These are phyloP conservation scores for Aspergillus baeticus DNA, from an alignment of 495 filamentous ascomycete species.

Conservation along the genomic window DNA sequence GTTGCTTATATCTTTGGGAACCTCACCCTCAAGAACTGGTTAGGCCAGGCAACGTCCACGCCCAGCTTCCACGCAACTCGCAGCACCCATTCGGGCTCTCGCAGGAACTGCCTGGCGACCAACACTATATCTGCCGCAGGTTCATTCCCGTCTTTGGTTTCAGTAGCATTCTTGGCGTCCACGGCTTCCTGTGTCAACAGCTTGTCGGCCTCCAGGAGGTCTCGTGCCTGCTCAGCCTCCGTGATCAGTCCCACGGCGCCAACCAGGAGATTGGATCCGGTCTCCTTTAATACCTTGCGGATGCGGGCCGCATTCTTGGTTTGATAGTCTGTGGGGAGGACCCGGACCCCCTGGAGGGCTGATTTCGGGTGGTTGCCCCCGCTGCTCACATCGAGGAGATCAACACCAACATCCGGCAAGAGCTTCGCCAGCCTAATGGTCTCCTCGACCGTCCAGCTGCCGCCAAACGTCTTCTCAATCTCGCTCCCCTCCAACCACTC, in stretches of 20 bases:
- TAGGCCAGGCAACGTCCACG: too few relatives aligned
- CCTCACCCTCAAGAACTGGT: too few relatives aligned
- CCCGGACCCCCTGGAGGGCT: neutral
- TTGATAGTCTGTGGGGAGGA: neutral
- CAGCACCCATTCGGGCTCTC: conserved; percentile 2
- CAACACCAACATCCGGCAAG: conserved; percentile 54
- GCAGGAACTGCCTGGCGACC: neutral
- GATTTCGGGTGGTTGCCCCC: conserved; percentile 41
- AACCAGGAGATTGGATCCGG: neutral
- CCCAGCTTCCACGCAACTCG: neutral
- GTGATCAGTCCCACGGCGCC: conserved; percentile 2
- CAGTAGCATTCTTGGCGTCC: neutral
- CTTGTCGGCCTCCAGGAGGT: neutral
- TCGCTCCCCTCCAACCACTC: conserved; percentile 56
- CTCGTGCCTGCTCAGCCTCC: neutral
- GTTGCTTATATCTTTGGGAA: conserved; percentile 32
- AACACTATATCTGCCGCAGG: neutral
- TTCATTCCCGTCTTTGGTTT: neutral
- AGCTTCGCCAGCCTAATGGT: conserved; percentile 52
- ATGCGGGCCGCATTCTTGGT: neutral
- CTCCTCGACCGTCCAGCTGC: conserved; percentile 56
- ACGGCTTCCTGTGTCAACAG: neutral
- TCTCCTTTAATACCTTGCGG: neutral
- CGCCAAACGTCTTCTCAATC: conserved; percentile 33
- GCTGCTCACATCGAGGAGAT: conserved; percentile 62